Evolutionary conservation across 345 rosid species (phyloP).

Genomic region (Laguncularia racemosa): DNA sequence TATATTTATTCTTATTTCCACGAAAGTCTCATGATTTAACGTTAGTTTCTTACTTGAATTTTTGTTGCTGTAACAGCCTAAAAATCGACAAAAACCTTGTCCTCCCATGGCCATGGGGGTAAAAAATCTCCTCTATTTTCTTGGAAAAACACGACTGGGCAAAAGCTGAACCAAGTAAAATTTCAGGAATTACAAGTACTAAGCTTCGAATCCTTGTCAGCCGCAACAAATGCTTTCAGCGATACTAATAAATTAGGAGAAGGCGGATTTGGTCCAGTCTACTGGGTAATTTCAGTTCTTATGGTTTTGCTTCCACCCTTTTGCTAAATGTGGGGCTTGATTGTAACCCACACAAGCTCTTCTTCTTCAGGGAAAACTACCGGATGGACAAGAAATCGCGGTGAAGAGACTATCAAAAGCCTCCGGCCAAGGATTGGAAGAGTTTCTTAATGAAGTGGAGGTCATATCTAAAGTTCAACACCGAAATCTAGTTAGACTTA

Average conservation of each 20-base stretch:
- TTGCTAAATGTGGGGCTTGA: too few relatives aligned
- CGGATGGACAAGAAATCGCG: constrained; percentile 23
- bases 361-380: constrained; percentile 7
- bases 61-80: too few relatives aligned
- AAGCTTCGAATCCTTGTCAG: constrained; percentile 14
- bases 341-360: background rate
- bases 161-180: background rate
- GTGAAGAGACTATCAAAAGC: constrained; percentile 24
- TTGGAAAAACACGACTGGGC: background rate
- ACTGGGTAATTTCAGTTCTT: constrained; percentile 17
- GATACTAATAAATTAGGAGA: constrained; percentile 22
- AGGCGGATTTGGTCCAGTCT: constrained; percentile 39
- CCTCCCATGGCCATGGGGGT: too few relatives aligned
- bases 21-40: too few relatives aligned
- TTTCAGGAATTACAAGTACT: constrained; percentile 20
- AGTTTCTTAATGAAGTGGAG: constrained; percentile 27
- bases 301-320: too few relatives aligned
- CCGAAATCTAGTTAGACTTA: constrained; percentile 20
- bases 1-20: too few relatives aligned
- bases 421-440: constrained; percentile 18
- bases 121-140: too few relatives aligned
- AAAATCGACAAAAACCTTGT: too few relatives aligned
- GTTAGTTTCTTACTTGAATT: too few relatives aligned
- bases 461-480: constrained; percentile 27
- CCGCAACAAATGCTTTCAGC: constrained; percentile 22